Conservation (phyloP, 2,329 filamentous ascomycete genomes). For the Amauroascus niger region DNA sequence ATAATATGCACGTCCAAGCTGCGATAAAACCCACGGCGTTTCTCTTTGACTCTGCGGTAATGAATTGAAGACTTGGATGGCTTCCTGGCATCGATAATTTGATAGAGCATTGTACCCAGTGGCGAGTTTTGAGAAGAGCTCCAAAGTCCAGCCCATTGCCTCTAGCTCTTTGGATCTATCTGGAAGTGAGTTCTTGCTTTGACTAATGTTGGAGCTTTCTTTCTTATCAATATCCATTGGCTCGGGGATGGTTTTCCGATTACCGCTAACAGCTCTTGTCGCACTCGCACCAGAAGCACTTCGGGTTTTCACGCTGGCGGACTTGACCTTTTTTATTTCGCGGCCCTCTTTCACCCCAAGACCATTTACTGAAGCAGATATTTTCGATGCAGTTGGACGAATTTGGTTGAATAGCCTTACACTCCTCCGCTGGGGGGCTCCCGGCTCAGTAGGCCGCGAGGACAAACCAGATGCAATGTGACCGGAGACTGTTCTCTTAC, state of each 20-base stretch:
- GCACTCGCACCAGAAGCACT: constrained; percentile 60
- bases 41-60: constrained; percentile 69
- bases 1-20: constrained; percentile 83
- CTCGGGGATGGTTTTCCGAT: constrained; percentile 64
- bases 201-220: constrained; percentile 38
- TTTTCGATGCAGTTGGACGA: constrained; percentile 54
- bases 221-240: constrained; percentile 60
- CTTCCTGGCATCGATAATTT: constrained; percentile 68
- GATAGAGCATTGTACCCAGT: constrained; percentile 68
- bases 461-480: constrained; percentile 48
- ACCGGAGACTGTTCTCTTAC: constrained; percentile 88
- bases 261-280: constrained; percentile 80
- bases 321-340: constrained; percentile 76
- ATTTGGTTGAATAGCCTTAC: constrained; percentile 63
- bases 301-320: constrained; percentile 59
- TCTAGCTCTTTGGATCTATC: constrained; percentile 62
- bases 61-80: constrained; percentile 61
- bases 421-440: constrained; percentile 58
- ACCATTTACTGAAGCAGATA: constrained; percentile 49
- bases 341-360: constrained; percentile 54
- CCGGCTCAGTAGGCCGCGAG: constrained; percentile 52
- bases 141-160: constrained; percentile 64
- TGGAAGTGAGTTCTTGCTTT: constrained; percentile 26
- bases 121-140: constrained; percentile 72
- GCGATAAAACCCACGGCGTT: constrained; percentile 85